Percentiles rank a stretch among this genome's conserved stretches.
Conservation (phyloP, 2,329 filamentous ascomycete genomes). For the Ceratocystis ficicola region DNA sequence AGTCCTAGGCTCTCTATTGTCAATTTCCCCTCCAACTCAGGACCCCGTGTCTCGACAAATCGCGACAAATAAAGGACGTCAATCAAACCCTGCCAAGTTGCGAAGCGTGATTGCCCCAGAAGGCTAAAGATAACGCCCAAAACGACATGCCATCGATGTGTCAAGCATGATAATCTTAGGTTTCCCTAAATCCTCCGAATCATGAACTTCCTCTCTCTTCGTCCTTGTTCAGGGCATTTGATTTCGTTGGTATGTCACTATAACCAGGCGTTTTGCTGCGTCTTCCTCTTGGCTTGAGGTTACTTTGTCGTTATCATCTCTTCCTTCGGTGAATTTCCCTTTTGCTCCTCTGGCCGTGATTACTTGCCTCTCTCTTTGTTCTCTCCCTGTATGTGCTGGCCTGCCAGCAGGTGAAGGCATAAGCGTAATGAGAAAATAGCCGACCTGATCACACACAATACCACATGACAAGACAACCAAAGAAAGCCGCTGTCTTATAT, state of each 20-base stretch:
- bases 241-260: not conserved
- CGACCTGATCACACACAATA: not conserved
- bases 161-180: slow-evolving; percentile 2
- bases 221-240: not conserved
- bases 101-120: slow-evolving; percentile 1
- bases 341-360: not conserved
- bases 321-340: not conserved
- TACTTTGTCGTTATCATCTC: not conserved
- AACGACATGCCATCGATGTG: not conserved
- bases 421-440: slow-evolving; percentile 8
- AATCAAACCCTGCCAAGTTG: not conserved
- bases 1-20: not conserved
- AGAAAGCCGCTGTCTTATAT: not conserved
- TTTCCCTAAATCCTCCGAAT: not conserved
- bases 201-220: not conserved
- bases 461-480: not conserved
- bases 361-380: too few species aligned
- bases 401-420: not conserved
- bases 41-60: not conserved
- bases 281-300: not conserved
- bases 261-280: not conserved
- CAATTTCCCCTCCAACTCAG: not conserved
- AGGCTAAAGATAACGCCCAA: not conserved
- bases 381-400: not conserved
- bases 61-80: not conserved